Percentiles rank a stretch among this genome's conserved stretches.
phyloP scores from a whole-genome alignment of 371 early-diverging fungal species.

The Phascolomyces articulosus region DNA sequence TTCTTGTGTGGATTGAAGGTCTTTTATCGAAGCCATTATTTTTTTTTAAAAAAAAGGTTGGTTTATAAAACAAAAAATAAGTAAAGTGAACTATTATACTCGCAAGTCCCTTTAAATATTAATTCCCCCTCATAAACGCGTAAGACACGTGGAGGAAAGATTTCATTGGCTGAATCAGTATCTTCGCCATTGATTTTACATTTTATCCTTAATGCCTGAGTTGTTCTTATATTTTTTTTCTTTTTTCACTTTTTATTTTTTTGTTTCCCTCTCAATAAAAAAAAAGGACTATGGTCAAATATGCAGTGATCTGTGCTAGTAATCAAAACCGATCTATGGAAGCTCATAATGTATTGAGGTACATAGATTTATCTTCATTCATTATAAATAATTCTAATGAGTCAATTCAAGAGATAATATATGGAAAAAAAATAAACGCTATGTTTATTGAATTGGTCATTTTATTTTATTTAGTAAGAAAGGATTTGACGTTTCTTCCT shows the following conservation, averaged over 20 bases:
- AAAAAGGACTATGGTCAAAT: slow-evolving; percentile 71
- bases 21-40: slow-evolving; percentile 15
- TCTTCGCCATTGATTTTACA: too few species aligned
- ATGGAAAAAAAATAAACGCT: too few species aligned
- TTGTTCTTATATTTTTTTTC: background rate
- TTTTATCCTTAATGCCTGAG: background rate
- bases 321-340: slow-evolving; percentile 99
- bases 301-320: slow-evolving; percentile 95
- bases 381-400: too few species aligned
- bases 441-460: too few species aligned
- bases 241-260: background rate
- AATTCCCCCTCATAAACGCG: too few species aligned
- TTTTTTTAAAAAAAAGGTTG: too few species aligned
- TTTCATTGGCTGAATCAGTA: too few species aligned
- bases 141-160: too few species aligned
- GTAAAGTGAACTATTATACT: too few species aligned
- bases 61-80: too few species aligned
- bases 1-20: slow-evolving; percentile 25
- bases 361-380: slow-evolving; percentile 12
- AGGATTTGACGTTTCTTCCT: slow-evolving; percentile 83
- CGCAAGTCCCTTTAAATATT: too few species aligned
- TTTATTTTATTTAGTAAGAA: slow-evolving; percentile 51
- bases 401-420: too few species aligned
- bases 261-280: background rate
- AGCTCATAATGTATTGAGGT: slow-evolving; percentile 87